Base-by-base conservation (phyloP, 1,139 yeast genomes). In the Wickerhamomyces sp. region DNA sequence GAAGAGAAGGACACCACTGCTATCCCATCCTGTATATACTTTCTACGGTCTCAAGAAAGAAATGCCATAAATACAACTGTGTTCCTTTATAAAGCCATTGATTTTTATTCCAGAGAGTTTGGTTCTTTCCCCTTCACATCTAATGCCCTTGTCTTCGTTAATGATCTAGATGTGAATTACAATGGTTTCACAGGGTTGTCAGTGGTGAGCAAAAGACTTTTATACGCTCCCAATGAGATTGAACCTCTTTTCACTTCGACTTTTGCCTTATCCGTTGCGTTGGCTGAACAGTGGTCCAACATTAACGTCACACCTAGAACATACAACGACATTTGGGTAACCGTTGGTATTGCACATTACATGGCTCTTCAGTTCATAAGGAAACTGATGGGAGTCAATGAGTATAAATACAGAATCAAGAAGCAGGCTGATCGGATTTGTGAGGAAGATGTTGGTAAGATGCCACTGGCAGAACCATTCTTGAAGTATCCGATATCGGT, bases 281-380 rank as follows among this genome's bases (percentile, higher is more conserved):
- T 93, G 24, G 85, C 98, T 0, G 70, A 76, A 6, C 98, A 93
- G 55, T 93, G 97, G 95, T 75, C 95, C 1, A 96, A 97, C 8
- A 81, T 93, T 25, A 87, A 87, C 55, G 86, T 93, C 21, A 81
- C 87, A 1, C 96, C 98, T 0, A 75, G 74, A 41, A 70, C 79
- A 1, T 75, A 81, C 57, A 78, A 84, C 48, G 96, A 91, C 57
- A 51, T 85, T n/a, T 93, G 99, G 98, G 77, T 91, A 42, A 83
- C 91, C 2, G 62, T 84, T 22, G 98, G 97, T 5, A 79, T 93
- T 39, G 75, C 95, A 0, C 74, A 78, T 30, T 91, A 70, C 55
- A 91, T 93, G 95, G 73, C 93, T 0, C 68, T 75, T 22, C 81
- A 81, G 42, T 86, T 85, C 47, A 59, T 83, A 28, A 72, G 72